These are phyloP conservation scores for Aureobasidium leucospermi DNA, from an alignment of 2,329 filamentous ascomycete species.

Conservation along the genomic window DNA sequence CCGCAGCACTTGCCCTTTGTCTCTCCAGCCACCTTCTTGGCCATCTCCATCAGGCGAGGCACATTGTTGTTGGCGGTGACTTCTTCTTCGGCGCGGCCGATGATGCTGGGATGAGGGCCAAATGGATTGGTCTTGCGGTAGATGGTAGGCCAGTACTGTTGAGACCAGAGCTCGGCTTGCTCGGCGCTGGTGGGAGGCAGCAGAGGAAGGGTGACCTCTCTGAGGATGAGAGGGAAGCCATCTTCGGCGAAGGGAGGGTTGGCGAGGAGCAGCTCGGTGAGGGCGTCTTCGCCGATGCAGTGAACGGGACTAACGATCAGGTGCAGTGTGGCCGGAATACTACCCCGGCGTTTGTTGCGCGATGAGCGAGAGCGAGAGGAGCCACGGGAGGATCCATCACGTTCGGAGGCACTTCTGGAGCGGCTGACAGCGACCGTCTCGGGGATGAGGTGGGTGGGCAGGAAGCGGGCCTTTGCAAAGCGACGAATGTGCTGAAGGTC, in stretches of 20 bases:
- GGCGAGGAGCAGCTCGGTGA: conserved; percentile 35
- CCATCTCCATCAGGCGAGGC: conserved; percentile 54
- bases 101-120: conserved; percentile 70
- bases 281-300: conserved; percentile 46
- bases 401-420: conserved; percentile 14
- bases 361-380: conserved; percentile 15
- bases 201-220: conserved; percentile 61
- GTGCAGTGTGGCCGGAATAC: conserved; percentile 33
- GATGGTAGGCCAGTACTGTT: conserved; percentile 74
- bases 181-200: conserved; percentile 67
- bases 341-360: conserved; percentile 16
- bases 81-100: conserved; percentile 62
- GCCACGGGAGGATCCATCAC: conserved; percentile 11
- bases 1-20: conserved; percentile 53
- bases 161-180: conserved; percentile 67
- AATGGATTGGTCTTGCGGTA: conserved; percentile 85
- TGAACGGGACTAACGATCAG: conserved; percentile 46
- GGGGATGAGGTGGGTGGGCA: conserved; percentile 21
- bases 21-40: conserved; percentile 55
- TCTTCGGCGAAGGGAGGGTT: conserved; percentile 34
- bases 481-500: conserved; percentile 58
- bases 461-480: conserved; percentile 55
- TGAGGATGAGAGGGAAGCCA: conserved; percentile 45
- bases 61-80: conserved; percentile 52
- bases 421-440: neutral